These are phyloP conservation scores for Elymus sibiricus DNA, from an alignment of 176 grass and related monocot species.

Conservation along the genomic window DNA sequence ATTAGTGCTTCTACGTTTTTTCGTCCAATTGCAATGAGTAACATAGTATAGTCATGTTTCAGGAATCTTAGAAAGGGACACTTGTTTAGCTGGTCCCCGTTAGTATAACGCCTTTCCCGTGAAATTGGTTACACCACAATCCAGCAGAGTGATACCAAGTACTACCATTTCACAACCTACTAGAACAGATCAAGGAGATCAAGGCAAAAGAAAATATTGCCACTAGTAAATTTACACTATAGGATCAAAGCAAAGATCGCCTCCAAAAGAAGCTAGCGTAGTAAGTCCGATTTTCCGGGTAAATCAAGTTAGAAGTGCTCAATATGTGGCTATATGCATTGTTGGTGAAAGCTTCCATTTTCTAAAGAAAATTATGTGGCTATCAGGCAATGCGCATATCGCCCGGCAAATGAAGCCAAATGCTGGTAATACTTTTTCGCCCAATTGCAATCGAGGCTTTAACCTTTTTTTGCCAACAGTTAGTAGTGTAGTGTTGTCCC, in stretches of 20 bases:
- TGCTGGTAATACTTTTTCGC: neutral
- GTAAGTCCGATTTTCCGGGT: neutral
- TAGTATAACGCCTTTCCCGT: too few species aligned
- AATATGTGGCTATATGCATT: neutral
- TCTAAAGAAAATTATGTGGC: neutral
- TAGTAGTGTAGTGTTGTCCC: neutral
- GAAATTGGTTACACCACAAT: too few species aligned
- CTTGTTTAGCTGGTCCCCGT: too few species aligned
- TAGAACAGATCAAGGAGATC: too few species aligned
- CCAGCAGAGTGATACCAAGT: too few species aligned
- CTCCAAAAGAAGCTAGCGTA: neutral
- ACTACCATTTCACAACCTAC: too few species aligned
- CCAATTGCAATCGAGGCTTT: neutral
- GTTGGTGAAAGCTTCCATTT: too few species aligned
- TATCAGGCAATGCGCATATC: neutral
- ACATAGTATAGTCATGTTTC: too few species aligned
- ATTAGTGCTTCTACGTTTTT: too few species aligned
- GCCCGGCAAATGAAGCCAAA: slow-evolving; percentile 3
- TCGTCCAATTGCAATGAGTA: too few species aligned
- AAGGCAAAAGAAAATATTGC: neutral
- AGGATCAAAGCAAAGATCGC: too few species aligned
- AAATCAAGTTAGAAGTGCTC: neutral
- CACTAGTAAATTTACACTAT: slow-evolving; percentile 6
- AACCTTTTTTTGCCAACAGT: neutral
- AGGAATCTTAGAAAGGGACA: too few species aligned